Percentiles rank a stretch among this genome's conserved stretches.
phyloP scores from a whole-genome alignment of 768 basidiomycete genomes.

The Gymnopilus junonius region DNA sequence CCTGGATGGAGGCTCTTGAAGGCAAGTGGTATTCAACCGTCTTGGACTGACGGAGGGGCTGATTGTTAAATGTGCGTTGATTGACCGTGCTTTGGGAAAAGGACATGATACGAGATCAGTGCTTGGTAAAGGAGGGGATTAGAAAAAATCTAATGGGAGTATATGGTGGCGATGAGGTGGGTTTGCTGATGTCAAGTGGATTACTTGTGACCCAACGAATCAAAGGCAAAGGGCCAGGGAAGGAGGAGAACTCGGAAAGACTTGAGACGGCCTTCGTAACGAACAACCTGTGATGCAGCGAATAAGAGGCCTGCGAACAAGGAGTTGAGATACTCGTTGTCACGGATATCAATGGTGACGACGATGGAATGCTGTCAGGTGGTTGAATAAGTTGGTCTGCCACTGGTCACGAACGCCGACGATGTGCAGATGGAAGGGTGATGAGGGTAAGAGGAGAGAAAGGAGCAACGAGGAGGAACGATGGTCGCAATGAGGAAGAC shows the following conservation, averaged over 20 bases:
- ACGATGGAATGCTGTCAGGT: slow-evolving; percentile 1
- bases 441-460: slow-evolving; percentile 16
- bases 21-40: slow-evolving; percentile 80
- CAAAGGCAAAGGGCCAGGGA: not conserved
- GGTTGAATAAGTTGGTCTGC: not conserved
- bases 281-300: slow-evolving; percentile 15
- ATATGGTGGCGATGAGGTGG: slow-evolving; percentile 11
- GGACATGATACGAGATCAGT: slow-evolving; percentile 37
- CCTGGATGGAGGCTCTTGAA: slow-evolving; percentile 75
- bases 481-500: slow-evolving; percentile 20
- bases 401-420: slow-evolving; percentile 6
- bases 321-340: slow-evolving; percentile 21
- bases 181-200: not conserved
- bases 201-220: not conserved
- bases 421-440: slow-evolving; percentile 4
- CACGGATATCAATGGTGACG: slow-evolving; percentile 27
- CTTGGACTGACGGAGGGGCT: slow-evolving; percentile 56
- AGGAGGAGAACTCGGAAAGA: not conserved
- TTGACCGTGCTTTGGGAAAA: slow-evolving; percentile 52
- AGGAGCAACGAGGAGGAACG: slow-evolving; percentile 7
- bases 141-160: slow-evolving; percentile 8
- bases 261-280: not conserved
- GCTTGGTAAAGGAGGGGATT: slow-evolving; percentile 10
- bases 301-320: slow-evolving; percentile 12
- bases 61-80: slow-evolving; percentile 46